Evolutionary conservation across 257 asterid species (phyloP).

Genomic region (Primulina tabacum): DNA sequence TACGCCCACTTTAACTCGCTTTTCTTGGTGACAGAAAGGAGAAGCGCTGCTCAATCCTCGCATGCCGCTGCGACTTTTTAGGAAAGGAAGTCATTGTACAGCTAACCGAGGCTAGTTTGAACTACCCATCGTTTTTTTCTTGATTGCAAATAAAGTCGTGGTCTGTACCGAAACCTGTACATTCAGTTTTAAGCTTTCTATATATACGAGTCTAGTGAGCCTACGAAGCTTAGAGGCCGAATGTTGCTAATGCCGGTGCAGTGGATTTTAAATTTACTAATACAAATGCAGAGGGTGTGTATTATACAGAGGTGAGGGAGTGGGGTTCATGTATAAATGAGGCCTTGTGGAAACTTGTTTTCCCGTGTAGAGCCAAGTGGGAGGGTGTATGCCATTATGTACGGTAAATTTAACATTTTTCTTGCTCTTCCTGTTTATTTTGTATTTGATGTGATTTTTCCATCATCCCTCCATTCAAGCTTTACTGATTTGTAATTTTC

Average conservation of each 20-base stretch:
- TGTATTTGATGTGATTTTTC: no score
- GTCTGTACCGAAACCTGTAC: conserved; percentile 39
- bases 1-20: neutral
- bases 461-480: no score
- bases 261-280: conserved; percentile 22
- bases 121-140: neutral
- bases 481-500: no score
- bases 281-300: conserved; percentile 37
- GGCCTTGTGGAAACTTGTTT: conserved; percentile 37
- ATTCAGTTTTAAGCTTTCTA: conserved; percentile 36
- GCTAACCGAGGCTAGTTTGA: conserved; percentile 51
- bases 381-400: conserved; percentile 17
- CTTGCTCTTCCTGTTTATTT: neutral
- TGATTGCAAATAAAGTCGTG: conserved; percentile 22
- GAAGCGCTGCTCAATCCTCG: conserved; percentile 50
- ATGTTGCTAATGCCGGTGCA: conserved; percentile 28
- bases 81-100: conserved; percentile 62
- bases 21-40: conserved; percentile 42
- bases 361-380: conserved; percentile 30
- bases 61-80: conserved; percentile 30
- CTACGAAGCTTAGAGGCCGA: conserved; percentile 28
- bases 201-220: conserved; percentile 35
- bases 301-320: conserved; percentile 36
- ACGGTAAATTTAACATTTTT: neutral
- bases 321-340: conserved; percentile 39